A percentile compares a stretch with the other conserved stretches of the same genome.
phyloP scores from a whole-genome alignment of 1,139 yeast genomes.

The Hyphopichia pseudoburtonii region DNA sequence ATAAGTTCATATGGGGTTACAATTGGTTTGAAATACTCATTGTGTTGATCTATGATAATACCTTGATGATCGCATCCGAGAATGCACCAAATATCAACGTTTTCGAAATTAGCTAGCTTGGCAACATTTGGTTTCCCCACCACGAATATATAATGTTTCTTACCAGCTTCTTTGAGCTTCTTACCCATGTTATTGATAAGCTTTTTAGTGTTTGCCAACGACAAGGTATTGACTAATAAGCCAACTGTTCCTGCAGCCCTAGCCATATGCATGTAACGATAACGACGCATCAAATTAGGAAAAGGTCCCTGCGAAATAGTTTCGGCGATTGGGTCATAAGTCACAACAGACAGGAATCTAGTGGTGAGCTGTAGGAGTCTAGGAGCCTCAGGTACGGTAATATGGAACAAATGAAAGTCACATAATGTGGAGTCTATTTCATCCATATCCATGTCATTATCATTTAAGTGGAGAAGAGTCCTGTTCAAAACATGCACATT shows the following conservation, averaged over 20 bases:
- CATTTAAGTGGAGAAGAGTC: constrained; percentile 18
- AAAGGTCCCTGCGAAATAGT: constrained; percentile 53
- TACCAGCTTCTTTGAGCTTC: constrained; percentile 72
- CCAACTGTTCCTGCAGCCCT: constrained; percentile 92
- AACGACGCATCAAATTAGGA: constrained; percentile 80
- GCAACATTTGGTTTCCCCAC: constrained; percentile 99
- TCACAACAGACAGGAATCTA: constrained; percentile 52
- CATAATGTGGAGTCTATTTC: constrained; percentile 24
- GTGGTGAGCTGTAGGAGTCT: constrained; percentile 75
- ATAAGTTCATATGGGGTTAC: constrained; percentile 90
- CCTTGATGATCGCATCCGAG: constrained; percentile 96
- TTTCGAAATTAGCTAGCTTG: constrained; percentile 90
- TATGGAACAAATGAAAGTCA: constrained; percentile 60
- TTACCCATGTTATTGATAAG: constrained; percentile 60
- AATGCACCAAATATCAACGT: constrained; percentile 89
- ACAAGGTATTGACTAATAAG: constrained; percentile 82
- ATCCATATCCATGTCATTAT: constrained; percentile 10
- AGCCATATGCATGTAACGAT: constrained; percentile 82
- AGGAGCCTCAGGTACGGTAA: constrained; percentile 76
- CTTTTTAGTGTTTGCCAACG: constrained; percentile 66
- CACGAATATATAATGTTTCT: constrained; percentile 89
- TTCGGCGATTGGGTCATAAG: constrained; percentile 37
- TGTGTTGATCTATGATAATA: constrained; percentile 71
- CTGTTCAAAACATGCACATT: constrained; percentile 22
- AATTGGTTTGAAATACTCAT: constrained; percentile 86